These are phyloP conservation scores for Wickerhamomyces subpelliculosus DNA, from an alignment of 805 yeast species.

Conservation along the genomic window DNA sequence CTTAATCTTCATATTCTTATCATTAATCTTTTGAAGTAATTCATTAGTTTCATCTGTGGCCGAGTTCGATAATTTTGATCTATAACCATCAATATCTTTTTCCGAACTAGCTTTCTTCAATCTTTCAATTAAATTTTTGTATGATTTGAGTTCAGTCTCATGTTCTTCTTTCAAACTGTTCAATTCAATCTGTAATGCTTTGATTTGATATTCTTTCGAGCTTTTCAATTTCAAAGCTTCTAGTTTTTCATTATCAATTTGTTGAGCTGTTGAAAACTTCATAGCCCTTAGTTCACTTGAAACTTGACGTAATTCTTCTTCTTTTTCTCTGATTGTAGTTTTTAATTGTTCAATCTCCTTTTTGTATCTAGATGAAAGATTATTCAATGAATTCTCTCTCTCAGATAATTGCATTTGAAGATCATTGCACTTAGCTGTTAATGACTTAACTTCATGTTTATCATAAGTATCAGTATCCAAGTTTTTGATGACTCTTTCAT, in stretches of 20 bases:
- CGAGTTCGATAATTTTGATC: conserved; percentile 14
- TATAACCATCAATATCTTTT: conserved; percentile 4
- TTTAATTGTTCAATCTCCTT: conserved; percentile 19
- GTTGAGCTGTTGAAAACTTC: conserved; percentile 22
- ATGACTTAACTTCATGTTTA: conserved; percentile 31
- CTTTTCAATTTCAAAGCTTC: conserved; percentile 29
- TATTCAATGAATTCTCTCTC: conserved; percentile 14
- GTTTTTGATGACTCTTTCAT: conserved; percentile 20
- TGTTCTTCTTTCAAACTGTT: conserved; percentile 29
- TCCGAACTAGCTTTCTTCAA: conserved; percentile 3
- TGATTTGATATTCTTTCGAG: conserved; percentile 32
- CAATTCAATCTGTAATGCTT: conserved; percentile 31
- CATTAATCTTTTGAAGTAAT: conserved; percentile 16
- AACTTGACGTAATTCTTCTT: conserved; percentile 29
- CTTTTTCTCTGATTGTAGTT: conserved; percentile 26
- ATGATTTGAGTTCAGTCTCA: conserved; percentile 28
- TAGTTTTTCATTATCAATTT: conserved; percentile 30
- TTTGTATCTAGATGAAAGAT: conserved; percentile 13
- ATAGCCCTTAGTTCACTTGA: conserved; percentile 27
- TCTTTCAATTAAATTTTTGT: conserved; percentile 20
- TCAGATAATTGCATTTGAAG: conserved; percentile 21
- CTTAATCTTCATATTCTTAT: conserved; percentile 17
- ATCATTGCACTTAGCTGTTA: conserved; percentile 28
- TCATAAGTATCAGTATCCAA: conserved; percentile 22
- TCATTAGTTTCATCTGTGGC: conserved; percentile 16